Evolutionary conservation across 139 green algal genomes (phyloP).

Genomic region (Auxenochlorella pyrenoidosa): DNA sequence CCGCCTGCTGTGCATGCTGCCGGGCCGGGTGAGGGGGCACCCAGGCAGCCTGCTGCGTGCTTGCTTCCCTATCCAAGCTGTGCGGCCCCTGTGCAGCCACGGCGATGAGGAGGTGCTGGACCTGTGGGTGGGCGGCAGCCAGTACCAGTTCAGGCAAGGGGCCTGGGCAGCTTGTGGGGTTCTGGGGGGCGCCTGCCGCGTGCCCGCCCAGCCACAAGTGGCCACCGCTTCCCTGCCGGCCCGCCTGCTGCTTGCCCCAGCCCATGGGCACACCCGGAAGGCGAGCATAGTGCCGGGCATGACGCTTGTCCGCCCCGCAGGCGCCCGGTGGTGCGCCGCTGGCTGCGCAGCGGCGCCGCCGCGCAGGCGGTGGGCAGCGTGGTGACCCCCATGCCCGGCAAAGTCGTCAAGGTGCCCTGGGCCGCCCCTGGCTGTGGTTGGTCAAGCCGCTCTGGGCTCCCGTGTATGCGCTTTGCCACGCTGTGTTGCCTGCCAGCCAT

Average conservation of each 20-base stretch:
- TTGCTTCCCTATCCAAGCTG: too few species aligned
- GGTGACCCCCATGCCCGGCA: conserved; percentile 77
- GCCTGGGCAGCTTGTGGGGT: background rate
- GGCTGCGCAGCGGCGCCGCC: conserved; percentile 42
- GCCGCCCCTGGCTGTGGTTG: background rate
- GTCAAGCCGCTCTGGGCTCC: too few species aligned
- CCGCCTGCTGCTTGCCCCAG: too few species aligned
- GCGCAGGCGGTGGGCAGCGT: conserved; percentile 48
- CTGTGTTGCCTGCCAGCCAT: too few species aligned
- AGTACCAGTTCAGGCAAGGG: conserved; percentile 64
- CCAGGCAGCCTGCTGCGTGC: too few species aligned
- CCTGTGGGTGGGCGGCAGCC: conserved; percentile 65
- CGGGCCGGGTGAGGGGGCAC: too few species aligned
- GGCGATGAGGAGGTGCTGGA: conserved; percentile 63
- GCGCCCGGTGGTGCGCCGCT: conserved; percentile 49
- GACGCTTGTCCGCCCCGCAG: conserved; percentile 36
- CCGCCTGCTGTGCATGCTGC: too few species aligned
- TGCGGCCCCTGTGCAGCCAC: conserved; percentile 28
- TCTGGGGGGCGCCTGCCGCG: background rate
- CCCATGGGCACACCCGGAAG: too few species aligned
- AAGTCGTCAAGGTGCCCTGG: conserved; percentile 55
- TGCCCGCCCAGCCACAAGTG: background rate
- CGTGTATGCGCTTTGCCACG: background rate
- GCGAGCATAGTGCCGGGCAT: too few species aligned
- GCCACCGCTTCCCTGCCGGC: too few species aligned